These are phyloP conservation scores for Apiotrichum domesticum DNA, from an alignment of 1,284 basidiomycete species.

Conservation along the genomic window DNA sequence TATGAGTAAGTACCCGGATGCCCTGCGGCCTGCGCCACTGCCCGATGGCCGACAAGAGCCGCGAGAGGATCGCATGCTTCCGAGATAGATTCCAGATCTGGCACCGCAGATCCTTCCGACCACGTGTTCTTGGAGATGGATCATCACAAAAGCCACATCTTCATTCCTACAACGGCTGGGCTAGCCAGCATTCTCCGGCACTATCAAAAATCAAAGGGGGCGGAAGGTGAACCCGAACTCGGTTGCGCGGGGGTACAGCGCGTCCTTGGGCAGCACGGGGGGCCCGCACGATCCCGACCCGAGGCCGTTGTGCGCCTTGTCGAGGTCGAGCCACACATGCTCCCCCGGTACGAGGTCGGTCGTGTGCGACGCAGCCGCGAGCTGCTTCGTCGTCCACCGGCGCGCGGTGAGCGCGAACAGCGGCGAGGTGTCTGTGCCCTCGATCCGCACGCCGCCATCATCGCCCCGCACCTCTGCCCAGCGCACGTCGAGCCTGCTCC, in stretches of 20 bases:
- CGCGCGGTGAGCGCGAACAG: constrained; percentile 13
- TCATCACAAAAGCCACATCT: too few species aligned
- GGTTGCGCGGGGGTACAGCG: background rate
- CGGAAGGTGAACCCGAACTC: constrained; percentile 4
- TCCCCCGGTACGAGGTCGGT: constrained; percentile 10
- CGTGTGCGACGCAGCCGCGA: constrained; percentile 12
- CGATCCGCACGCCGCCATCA: constrained; percentile 3
- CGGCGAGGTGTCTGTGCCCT: constrained; percentile 1
- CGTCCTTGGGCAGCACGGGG: constrained; percentile 9
- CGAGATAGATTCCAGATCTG: too few species aligned
- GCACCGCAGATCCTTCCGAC: too few species aligned
- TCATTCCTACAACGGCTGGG: too few species aligned
- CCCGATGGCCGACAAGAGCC: too few species aligned
- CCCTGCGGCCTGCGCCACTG: too few species aligned
- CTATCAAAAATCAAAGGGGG: background rate
- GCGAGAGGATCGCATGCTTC: too few species aligned
- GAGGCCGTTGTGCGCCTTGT: constrained; percentile 12
- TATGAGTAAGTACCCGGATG: too few species aligned
- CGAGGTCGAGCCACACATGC: constrained; percentile 19
- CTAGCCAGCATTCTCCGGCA: too few species aligned
- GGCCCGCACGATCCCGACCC: constrained; percentile 17
- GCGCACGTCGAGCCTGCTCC: constrained; percentile 12
- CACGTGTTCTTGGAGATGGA: too few species aligned
- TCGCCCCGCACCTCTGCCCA: constrained; percentile 12
- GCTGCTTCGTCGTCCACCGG: constrained; percentile 13